Conservation (phyloP, 1,139 yeast genomes). For the Candida buenavistaensis region DNA sequence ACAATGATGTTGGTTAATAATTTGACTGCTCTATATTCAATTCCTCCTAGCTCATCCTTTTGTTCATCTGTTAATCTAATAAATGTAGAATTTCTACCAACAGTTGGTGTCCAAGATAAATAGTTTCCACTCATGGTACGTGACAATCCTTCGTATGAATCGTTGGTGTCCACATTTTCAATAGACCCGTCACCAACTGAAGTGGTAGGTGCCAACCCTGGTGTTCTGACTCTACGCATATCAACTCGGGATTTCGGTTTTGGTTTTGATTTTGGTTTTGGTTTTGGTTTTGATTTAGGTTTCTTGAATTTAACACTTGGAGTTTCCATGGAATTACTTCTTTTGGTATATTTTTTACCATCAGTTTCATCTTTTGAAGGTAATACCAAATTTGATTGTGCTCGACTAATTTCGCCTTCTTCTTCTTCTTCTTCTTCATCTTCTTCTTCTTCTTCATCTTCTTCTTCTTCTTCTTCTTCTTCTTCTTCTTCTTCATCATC, state of each 20-base stretch:
- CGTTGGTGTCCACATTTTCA: constrained; percentile 17
- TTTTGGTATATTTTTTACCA: constrained; percentile 32
- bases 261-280: constrained; percentile 8
- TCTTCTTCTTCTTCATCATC: constrained; percentile 14
- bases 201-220: constrained; percentile 7
- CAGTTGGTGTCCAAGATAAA: constrained; percentile 86
- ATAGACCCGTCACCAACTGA: constrained; percentile 10
- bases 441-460: constrained; percentile 20
- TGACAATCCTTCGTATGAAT: constrained; percentile 17
- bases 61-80: constrained; percentile 79
- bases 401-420: too few species aligned
- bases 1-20: constrained; percentile 67
- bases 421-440: constrained; percentile 24
- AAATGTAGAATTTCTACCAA: constrained; percentile 95
- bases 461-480: constrained; percentile 18
- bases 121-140: constrained; percentile 57
- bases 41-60: constrained; percentile 94
- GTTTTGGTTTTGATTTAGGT: neutral
- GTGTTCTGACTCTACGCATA: constrained; percentile 11
- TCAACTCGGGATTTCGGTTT: constrained; percentile 7
- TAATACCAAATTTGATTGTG: constrained; percentile 35
- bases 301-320: constrained; percentile 15
- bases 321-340: constrained; percentile 50
- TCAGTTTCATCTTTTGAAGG: constrained; percentile 39
- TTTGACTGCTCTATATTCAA: constrained; percentile 88